Percentiles rank a stretch among this genome's conserved stretches.
Conservation (phyloP, 495 filamentous ascomycete genomes). For the Xylaria venustula region DNA sequence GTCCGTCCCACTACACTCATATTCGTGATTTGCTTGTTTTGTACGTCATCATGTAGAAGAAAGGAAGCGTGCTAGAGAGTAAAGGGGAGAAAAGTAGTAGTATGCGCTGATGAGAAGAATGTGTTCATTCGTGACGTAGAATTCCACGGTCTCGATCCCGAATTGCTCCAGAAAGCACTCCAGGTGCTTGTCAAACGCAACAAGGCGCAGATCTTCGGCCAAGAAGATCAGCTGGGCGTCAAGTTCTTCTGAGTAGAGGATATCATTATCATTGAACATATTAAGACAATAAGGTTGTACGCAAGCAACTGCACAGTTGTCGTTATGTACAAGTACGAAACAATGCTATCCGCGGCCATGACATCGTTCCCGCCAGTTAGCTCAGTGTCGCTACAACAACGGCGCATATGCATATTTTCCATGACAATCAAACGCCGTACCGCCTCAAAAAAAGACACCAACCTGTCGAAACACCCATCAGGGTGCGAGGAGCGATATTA, state of each 20-base stretch:
- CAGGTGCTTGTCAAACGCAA: constrained; percentile 79
- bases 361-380: constrained; percentile 8
- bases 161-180: constrained; percentile 75
- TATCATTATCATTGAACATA: constrained; percentile 7
- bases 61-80: background rate
- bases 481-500: background rate
- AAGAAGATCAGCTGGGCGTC: constrained; percentile 81
- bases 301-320: background rate
- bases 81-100: background rate
- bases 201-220: constrained; percentile 90
- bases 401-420: background rate
- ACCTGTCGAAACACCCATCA: background rate
- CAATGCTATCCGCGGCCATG: background rate
- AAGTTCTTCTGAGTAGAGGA: constrained; percentile 77
- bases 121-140: constrained; percentile 45
- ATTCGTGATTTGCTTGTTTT: no score
- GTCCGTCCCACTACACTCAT: no score
- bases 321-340: constrained; percentile 4
- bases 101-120: constrained; percentile 6
- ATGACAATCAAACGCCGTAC: constrained; percentile 4
- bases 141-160: constrained; percentile 84
- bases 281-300: constrained; percentile 2
- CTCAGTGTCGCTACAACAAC: constrained; percentile 7
- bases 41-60: no score
- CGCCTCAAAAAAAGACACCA: background rate